These are phyloP conservation scores for Astrephomene gubernaculifera DNA, from an alignment of 139 green algal species.

Conservation along the genomic window DNA sequence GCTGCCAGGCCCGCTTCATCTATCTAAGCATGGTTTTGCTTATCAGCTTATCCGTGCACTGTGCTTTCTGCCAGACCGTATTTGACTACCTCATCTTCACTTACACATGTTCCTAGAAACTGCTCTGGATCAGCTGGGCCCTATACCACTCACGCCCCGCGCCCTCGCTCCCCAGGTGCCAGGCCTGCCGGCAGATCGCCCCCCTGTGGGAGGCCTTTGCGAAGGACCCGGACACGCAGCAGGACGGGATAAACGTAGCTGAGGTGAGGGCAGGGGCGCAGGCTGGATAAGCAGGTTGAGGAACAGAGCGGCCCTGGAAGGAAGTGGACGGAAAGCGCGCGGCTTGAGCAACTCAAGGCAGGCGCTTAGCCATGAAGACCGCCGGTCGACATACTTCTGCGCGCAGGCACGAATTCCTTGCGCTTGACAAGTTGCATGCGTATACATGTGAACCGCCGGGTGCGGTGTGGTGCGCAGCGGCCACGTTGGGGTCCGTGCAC, in stretches of 20 bases:
- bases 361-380: neutral
- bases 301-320: neutral
- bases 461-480: neutral
- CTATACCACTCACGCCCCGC: neutral
- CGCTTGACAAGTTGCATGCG: neutral
- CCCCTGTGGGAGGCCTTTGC: conserved; percentile 50
- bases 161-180: conserved; percentile 41
- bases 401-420: neutral
- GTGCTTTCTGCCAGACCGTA: neutral
- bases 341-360: neutral
- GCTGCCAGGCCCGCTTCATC: neutral
- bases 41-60: neutral
- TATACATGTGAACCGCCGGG: neutral
- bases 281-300: neutral
- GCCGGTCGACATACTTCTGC: neutral
- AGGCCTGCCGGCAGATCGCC: conserved; percentile 57
- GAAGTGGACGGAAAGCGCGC: neutral
- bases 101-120: too few species aligned
- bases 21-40: neutral
- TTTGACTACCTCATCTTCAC: neutral
- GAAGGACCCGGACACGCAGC: conserved; percentile 41
- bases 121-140: too few species aligned
- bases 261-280: conserved; percentile 39
- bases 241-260: conserved; percentile 39
- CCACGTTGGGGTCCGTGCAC: too few species aligned